Percentiles rank a stretch among this genome's conserved stretches.
Evolutionary conservation across 306 rosid genomes (phyloP).

Genomic region (Begonia masoniana): DNA sequence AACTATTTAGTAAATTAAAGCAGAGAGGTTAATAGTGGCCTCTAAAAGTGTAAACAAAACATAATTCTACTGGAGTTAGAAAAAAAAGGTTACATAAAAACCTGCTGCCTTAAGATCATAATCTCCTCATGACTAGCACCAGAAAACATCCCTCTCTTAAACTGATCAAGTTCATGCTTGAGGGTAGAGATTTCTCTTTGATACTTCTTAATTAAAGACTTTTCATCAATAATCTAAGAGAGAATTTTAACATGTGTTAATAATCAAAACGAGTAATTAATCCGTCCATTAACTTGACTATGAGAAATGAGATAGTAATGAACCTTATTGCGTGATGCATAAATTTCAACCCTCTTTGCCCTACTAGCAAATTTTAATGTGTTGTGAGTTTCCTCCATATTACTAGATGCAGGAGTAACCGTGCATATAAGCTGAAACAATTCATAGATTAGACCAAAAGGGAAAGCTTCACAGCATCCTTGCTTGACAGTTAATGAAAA

Average conservation of each 20-base stretch:
- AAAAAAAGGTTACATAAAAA: conserved; percentile 7
- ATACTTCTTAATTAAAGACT: conserved; percentile 91
- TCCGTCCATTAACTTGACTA: conserved; percentile 7
- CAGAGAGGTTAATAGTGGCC: no score
- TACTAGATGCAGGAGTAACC: conserved; percentile 96
- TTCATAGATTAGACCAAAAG: conserved; percentile 11
- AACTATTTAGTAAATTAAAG: conserved; percentile 30
- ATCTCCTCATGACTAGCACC: conserved; percentile 92
- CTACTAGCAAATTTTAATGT: conserved; percentile 98
- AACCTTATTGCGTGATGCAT: conserved; percentile 94
- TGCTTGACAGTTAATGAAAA: no score
- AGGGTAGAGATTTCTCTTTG: conserved; percentile 90
- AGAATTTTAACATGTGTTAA: conserved; percentile 12
- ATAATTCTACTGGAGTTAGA: not conserved
- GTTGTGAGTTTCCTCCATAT: conserved; percentile 99
- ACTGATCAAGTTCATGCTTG: conserved; percentile 91
- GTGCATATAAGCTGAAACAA: conserved; percentile 92
- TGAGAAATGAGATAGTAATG: conserved; percentile 1
- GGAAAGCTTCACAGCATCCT: conserved; percentile 4
- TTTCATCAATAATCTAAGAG: conserved; percentile 91
- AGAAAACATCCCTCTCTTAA: conserved; percentile 64
- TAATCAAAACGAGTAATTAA: conserved; percentile 6
- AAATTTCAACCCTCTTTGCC: conserved; percentile 96
- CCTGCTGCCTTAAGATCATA: conserved; percentile 78
- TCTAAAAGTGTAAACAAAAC: no score